Conservation (phyloP, 2,329 filamentous ascomycete genomes). For the Bisporella sp. region DNA sequence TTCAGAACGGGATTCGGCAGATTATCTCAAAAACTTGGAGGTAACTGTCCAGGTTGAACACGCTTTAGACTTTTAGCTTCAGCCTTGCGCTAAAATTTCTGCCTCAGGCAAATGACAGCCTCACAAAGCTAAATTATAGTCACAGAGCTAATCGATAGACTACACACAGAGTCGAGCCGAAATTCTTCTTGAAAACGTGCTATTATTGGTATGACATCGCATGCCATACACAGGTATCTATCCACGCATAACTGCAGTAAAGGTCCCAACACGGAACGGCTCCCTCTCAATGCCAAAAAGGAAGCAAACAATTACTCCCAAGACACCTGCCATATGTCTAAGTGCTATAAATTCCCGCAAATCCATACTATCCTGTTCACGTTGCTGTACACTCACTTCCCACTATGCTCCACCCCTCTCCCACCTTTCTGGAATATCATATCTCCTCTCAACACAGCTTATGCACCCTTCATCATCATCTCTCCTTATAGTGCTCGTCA, state of each 20-base stretch:
- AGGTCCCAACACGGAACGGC: constrained; percentile 12
- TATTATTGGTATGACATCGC: constrained; percentile 10
- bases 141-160: too few relatives aligned
- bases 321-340: constrained; percentile 14
- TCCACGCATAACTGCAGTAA: constrained; percentile 16
- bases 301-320: constrained; percentile 16
- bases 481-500: constrained; percentile 14
- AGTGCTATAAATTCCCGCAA: constrained; percentile 17
- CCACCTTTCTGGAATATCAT: not conserved
- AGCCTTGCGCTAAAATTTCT: too few relatives aligned
- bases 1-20: not conserved
- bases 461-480: not conserved
- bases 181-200: constrained; percentile 16
- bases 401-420: not conserved
- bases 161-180: not conserved
- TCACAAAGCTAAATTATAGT: too few relatives aligned
- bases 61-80: too few relatives aligned
- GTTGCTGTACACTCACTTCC: constrained; percentile 7
- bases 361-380: constrained; percentile 17
- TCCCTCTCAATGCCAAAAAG: constrained; percentile 11
- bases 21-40: not conserved
- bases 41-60: too few relatives aligned
- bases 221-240: constrained; percentile 14
- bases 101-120: too few relatives aligned
- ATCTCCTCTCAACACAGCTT: not conserved